Evolutionary conservation across 495 filamentous ascomycete species (phyloP), one percentile per base, ranked within the genome.

Genomic region (Podospora anserina): DNA sequence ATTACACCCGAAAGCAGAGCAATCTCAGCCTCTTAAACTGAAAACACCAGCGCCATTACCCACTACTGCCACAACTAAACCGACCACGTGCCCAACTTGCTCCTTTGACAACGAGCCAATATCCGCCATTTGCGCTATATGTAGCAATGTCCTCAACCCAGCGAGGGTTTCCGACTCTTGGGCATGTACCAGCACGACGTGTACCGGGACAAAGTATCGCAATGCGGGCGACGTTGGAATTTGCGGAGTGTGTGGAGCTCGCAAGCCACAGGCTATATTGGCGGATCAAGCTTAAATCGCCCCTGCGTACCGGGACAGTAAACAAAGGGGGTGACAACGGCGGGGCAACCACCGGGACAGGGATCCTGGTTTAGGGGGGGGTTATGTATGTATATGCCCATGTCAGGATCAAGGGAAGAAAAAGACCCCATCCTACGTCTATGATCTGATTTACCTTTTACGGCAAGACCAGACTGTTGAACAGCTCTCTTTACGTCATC

Each of bases 201-300:
- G 90, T 72, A 72, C 75, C 64, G 84, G 79, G 34, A 82, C 79
- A 34, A 34, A 71, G 9, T 92, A 91, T 74, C 66, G 86, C 60
- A 93, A 92, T 71, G 82, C 88, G 3, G 83, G 81, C 1, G 89
- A 92, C 74, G 85, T 80, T 34, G 88, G 86, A 18, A 71, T 87
- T 7, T 93, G 91, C 73, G 89, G 88, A 20, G 77, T 89, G 27
- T 93, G 90, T 73, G 88, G 89, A 18, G 76, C 75, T 44, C 79
- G 80, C 62, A 81, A 60, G 70, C 56, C 59, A 49, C 39, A 49
- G 39, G 39, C 39, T 13, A 49, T 18, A 49, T 5, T 6, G 39
- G 5, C 13, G 39, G 39, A 49, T 49, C 13, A 13, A 49, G 15
- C 9, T 13, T 11, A 49, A 3, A 49, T 32, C 30, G 4, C 30